phyloP scores from a whole-genome alignment of 192 early-diverging fungal genomes.

The Gigaspora rosea region DNA sequence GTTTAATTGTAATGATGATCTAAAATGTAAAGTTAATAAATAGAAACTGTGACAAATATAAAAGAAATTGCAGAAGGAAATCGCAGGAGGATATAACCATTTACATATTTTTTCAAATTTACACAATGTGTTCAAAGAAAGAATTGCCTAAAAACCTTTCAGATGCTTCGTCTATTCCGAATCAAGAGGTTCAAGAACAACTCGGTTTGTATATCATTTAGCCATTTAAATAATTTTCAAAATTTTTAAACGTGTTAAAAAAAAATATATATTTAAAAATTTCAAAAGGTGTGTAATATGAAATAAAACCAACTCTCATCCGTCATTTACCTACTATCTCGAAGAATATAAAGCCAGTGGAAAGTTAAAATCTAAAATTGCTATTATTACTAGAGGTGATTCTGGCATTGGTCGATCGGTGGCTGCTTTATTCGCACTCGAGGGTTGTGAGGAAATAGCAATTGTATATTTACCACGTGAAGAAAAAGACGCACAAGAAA shows the following conservation, averaged over 20 bases:
- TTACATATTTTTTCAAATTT: not conserved
- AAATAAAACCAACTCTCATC: constrained; percentile 44
- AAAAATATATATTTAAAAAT: too few relatives aligned
- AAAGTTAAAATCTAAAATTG: constrained; percentile 51
- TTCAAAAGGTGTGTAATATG: constrained; percentile 36
- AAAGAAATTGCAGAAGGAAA: too few relatives aligned
- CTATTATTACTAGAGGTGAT: constrained; percentile 51
- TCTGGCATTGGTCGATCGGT: constrained; percentile 56
- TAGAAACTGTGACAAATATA: too few relatives aligned
- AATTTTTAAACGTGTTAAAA: too few relatives aligned
- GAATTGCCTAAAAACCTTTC: not conserved
- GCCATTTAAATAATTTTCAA: too few relatives aligned
- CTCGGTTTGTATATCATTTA: constrained; percentile 2
- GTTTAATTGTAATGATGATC: too few relatives aligned
- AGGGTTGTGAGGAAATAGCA: constrained; percentile 50
- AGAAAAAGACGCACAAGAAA: constrained; percentile 51
- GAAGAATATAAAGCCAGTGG: constrained; percentile 46
- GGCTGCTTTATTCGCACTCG: constrained; percentile 53
- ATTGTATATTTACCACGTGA: constrained; percentile 53
- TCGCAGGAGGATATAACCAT: not conserved
- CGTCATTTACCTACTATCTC: constrained; percentile 46
- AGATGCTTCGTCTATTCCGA: constrained; percentile 5
- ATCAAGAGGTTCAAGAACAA: constrained; percentile 28
- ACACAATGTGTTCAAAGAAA: constrained; percentile 12
- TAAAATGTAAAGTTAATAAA: too few relatives aligned